Evolutionary conservation across 176 grass and related monocot genomes (phyloP), one percentile per base, ranked within the genome.

Genomic region (Ensete ventricosum): DNA sequence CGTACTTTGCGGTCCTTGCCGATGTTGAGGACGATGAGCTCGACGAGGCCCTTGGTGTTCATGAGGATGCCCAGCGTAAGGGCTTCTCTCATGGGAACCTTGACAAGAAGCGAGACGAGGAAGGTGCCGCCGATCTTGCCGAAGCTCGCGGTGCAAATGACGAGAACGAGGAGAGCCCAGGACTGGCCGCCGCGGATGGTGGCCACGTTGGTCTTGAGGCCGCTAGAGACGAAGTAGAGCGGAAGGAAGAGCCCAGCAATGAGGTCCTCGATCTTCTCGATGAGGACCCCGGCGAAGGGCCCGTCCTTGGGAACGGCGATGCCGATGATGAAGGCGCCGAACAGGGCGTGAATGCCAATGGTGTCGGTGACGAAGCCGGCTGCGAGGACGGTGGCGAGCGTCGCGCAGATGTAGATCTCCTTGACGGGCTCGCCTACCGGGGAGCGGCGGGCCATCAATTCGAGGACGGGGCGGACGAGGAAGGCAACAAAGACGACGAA

Each of bases 211-310:
- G 63, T 66, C 63, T 66, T 66, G 63, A 66, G 63, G 63, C 63
- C 63, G 25, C 63, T 66, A 22, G 63, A 66, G 23, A 66, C 63
- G 63, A 66, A 66, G 63, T 66, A 66, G 63, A 66, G 63, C 20
- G 63, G 63, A 10, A 66, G 63, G 63, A 66, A 66, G 63, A 66
- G 63, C 17, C 63, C 63, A 1, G 20, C 11, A 22, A 66, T 66
- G 63, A 66, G 20, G 63, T 66, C 63, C 63, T 66, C 63, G 25
- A 66, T 27, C 63, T 66, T 66, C 63, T 66, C 63, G 2, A 66
- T 66, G 11, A 66, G 21, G 2, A 66, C 23, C 17, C 63, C 63
- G 1, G 63, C 63, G 22, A 66, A 66, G 12, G 63, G 63, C 20
- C 63, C 63, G 63, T 66, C 63, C 63, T 66, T 66, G 8, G 63